Conservation (phyloP, 2,329 filamentous ascomycete genomes). For the Paecilomyces formosus region DNA sequence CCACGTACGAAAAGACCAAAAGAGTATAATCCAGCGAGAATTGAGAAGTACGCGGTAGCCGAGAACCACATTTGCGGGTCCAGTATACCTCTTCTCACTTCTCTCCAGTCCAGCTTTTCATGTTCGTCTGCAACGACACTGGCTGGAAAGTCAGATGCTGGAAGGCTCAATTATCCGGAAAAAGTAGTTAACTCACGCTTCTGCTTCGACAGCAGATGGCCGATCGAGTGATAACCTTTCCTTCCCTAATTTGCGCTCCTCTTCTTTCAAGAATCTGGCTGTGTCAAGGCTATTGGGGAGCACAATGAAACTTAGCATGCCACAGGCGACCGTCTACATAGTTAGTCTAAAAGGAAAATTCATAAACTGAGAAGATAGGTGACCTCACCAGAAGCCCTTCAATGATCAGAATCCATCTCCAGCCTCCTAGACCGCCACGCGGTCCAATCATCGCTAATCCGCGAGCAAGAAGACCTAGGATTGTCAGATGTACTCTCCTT, state of each 20-base stretch:
- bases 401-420: conserved; percentile 58
- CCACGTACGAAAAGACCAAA: conserved; percentile 55
- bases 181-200: neutral
- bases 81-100: conserved; percentile 55
- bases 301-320: conserved; percentile 43
- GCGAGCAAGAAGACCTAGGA: conserved; percentile 48
- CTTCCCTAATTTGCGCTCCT: conserved; percentile 46
- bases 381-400: conserved; percentile 41
- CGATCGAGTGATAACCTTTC: conserved; percentile 37
- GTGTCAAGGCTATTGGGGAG: conserved; percentile 51
- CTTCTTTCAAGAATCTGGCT: conserved; percentile 46
- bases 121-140: conserved; percentile 15
- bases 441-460: conserved; percentile 55
- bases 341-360: neutral
- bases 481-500: neutral
- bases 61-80: conserved; percentile 58
- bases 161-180: neutral
- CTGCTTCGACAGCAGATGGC: conserved; percentile 12
- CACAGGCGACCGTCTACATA: conserved; percentile 46
- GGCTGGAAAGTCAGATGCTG: neutral
- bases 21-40: conserved; percentile 52
- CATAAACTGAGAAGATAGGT: neutral
- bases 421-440: conserved; percentile 46
- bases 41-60: conserved; percentile 54
- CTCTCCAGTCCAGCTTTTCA: conserved; percentile 53